Percentiles rank a stretch among this genome's conserved stretches.
Evolutionary conservation across 75 land plant genomes (phyloP).

Genomic region (Selaginella moellendorffii): DNA sequence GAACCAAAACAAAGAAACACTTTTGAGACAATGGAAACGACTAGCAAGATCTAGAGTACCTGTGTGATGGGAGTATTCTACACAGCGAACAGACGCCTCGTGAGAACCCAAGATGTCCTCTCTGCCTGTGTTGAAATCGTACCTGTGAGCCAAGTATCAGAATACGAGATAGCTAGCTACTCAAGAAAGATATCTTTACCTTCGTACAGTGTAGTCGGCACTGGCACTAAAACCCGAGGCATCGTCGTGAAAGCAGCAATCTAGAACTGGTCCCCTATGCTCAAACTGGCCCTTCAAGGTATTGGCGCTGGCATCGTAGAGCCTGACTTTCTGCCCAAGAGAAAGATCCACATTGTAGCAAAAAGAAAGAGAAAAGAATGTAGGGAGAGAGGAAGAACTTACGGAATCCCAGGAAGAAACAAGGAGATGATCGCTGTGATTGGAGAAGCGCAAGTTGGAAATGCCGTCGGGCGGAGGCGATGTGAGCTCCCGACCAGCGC

Average conservation of each 20-base stretch:
- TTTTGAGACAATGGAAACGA: background rate
- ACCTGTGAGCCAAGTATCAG: slow-evolving; percentile 30
- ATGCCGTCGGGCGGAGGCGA: slow-evolving; percentile 93
- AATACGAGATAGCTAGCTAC: too few relatives aligned
- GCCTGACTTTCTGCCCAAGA: slow-evolving; percentile 56
- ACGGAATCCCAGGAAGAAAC: slow-evolving; percentile 98
- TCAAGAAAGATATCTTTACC: too few relatives aligned
- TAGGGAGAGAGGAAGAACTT: slow-evolving; percentile 8
- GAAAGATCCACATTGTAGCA: background rate
- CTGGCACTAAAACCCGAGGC: slow-evolving; percentile 85
- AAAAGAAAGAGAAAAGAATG: slow-evolving; percentile 1
- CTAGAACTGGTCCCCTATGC: slow-evolving; percentile 81
- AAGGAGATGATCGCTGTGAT: slow-evolving; percentile 86
- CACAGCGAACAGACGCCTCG: slow-evolving; percentile 91
- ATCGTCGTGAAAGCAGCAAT: slow-evolving; percentile 99
- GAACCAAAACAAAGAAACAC: background rate
- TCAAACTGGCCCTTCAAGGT: slow-evolving; percentile 69
- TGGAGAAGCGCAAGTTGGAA: slow-evolving; percentile 94
- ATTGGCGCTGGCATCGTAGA: slow-evolving; percentile 89
- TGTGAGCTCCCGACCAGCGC: slow-evolving; percentile 65
- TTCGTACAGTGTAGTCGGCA: slow-evolving; percentile 64
- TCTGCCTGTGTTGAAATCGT: slow-evolving; percentile 67
- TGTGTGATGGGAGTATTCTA: slow-evolving; percentile 94
- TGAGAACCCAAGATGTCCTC: slow-evolving; percentile 93
- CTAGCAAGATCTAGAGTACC: slow-evolving; percentile 32